These are phyloP conservation scores for Tricholoma terreum DNA, from an alignment of 768 basidiomycete genomes.

Conservation along the genomic window DNA sequence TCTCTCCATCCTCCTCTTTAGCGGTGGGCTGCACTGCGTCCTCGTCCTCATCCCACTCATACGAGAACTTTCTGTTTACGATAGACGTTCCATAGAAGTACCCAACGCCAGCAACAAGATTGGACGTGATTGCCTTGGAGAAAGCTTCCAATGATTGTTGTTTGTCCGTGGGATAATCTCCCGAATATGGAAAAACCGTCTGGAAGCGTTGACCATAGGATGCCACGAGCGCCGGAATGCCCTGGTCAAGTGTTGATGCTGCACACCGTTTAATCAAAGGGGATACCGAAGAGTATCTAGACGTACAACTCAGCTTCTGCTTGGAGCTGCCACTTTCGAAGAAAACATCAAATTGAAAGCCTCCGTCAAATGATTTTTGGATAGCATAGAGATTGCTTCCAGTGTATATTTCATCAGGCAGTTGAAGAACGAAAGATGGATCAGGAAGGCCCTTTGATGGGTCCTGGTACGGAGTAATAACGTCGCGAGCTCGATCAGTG, in stretches of 20 bases:
- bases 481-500: conserved; percentile 50
- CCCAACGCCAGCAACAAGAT: conserved; percentile 88
- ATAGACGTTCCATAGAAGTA: conserved; percentile 94
- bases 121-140: conserved; percentile 87
- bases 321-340: conserved; percentile 75
- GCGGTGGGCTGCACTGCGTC: conserved; percentile 26
- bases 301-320: conserved; percentile 63
- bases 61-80: conserved; percentile 78
- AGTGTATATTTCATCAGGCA: conserved; percentile 70
- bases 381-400: conserved; percentile 82
- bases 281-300: not conserved
- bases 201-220: conserved; percentile 69
- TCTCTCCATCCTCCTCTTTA: conserved; percentile 35
- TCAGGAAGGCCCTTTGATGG: conserved; percentile 55
- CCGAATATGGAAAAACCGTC: conserved; percentile 62
- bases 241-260: conserved; percentile 67
- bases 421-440: conserved; percentile 73
- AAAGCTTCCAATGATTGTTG: conserved; percentile 58
- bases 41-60: conserved; percentile 85
- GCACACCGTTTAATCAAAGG: not conserved
- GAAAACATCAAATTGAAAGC: conserved; percentile 87
- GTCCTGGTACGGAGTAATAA: conserved; percentile 55
- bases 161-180: conserved; percentile 47
- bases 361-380: conserved; percentile 82
- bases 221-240: conserved; percentile 61